These are phyloP conservation scores for Stagonosporopsis vannaccii DNA, from an alignment of 2,329 filamentous ascomycete species.

Conservation along the genomic window DNA sequence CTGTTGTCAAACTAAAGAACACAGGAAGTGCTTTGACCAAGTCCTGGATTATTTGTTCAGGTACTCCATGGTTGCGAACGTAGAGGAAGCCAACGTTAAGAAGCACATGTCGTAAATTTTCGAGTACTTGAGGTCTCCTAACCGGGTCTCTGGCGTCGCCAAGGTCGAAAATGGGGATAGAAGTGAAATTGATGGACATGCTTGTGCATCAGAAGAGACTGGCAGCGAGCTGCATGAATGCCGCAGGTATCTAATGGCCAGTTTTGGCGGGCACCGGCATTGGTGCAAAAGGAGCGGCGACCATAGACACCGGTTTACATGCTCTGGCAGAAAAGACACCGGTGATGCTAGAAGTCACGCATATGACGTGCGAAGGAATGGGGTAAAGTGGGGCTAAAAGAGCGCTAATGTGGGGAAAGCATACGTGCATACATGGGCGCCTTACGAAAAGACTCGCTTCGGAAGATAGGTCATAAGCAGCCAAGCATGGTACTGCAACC, in stretches of 20 bases:
- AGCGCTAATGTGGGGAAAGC: not conserved
- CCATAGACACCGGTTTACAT: not conserved
- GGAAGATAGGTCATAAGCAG: not conserved
- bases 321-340: not conserved
- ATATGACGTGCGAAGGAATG: not conserved
- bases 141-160: not conserved
- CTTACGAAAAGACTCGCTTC: too few species aligned
- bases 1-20: constrained; percentile 45
- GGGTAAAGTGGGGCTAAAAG: not conserved
- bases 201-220: not conserved
- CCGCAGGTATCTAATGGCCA: not conserved
- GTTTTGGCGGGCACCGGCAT: too few species aligned
- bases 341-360: not conserved
- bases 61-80: not conserved
- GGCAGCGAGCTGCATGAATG: not conserved
- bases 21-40: not conserved
- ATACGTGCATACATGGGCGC: not conserved
- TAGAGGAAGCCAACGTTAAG: not conserved
- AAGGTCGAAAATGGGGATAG: not conserved
- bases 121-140: not conserved
- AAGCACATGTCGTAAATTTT: not conserved
- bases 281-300: not conserved
- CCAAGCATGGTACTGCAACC: not conserved
- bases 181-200: not conserved
- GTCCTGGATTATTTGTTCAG: not conserved